These are phyloP conservation scores for Athelia psychrophila DNA, from an alignment of 1,284 basidiomycete genomes.

Conservation along the genomic window DNA sequence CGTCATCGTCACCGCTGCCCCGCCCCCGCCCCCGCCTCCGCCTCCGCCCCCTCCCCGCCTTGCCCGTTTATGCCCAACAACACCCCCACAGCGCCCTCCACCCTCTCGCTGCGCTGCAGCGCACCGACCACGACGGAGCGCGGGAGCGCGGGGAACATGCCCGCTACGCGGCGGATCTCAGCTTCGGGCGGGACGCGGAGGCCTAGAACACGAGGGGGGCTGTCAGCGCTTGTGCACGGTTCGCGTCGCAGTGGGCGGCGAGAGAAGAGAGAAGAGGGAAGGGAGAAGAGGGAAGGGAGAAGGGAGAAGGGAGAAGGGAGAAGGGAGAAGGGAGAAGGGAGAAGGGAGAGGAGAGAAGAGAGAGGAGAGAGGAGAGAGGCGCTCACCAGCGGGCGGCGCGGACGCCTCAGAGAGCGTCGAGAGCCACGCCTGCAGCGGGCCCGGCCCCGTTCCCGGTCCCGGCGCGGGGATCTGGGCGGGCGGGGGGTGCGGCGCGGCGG, in stretches of 20 bases:
- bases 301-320: slow-evolving; percentile 54
- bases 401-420: no score
- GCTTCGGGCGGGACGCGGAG: slow-evolving; percentile 70
- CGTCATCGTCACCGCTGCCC: no score
- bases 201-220: slow-evolving; percentile 28
- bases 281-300: slow-evolving; percentile 40
- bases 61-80: background rate
- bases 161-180: slow-evolving; percentile 71
- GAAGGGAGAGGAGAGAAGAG: slow-evolving; percentile 49
- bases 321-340: slow-evolving; percentile 57
- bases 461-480: no score
- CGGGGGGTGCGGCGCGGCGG: no score
- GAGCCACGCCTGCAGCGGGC: no score
- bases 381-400: no score
- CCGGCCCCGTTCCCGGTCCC: no score
- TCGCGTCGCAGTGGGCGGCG: background rate
- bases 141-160: slow-evolving; percentile 81
- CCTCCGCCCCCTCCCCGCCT: background rate
- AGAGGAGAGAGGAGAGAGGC: background rate
- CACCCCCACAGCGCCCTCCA: background rate
- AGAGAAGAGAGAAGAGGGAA: no score
- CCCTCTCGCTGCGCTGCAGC: slow-evolving; percentile 60
- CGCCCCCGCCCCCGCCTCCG: no score
- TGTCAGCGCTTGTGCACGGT: slow-evolving; percentile 11
- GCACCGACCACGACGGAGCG: slow-evolving; percentile 76